These are phyloP conservation scores for Blastomyces parvus DNA, from an alignment of 2,329 filamentous ascomycete genomes.

Conservation along the genomic window DNA sequence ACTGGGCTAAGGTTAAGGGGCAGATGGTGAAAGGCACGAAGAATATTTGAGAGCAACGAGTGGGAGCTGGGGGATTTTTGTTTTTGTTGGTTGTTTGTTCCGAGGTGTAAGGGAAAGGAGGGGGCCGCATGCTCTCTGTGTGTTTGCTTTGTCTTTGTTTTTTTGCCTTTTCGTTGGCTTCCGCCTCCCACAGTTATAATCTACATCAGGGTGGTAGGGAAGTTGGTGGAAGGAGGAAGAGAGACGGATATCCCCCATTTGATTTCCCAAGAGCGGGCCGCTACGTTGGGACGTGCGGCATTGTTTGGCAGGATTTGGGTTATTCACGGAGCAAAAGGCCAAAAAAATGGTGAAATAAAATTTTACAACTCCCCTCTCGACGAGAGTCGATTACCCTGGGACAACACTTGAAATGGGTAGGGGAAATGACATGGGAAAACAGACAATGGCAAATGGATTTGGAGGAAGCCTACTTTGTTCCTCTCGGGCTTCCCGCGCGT, in stretches of 20 bases:
- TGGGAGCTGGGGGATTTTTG: not conserved
- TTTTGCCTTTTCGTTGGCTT: not conserved
- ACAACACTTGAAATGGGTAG: not conserved
- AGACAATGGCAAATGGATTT: not conserved
- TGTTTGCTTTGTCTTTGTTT: not conserved
- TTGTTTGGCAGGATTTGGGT: not conserved
- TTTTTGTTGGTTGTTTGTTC: too few relatives aligned
- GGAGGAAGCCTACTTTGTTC: not conserved
- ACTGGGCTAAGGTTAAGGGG: conserved; percentile 86
- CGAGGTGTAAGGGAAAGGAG: not conserved
- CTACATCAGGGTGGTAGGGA: not conserved
- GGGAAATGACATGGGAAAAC: not conserved
- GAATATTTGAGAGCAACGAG: conserved; percentile 46
- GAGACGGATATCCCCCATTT: not conserved
- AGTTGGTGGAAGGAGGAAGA: not conserved
- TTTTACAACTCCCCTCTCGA: too few relatives aligned
- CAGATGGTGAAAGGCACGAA: conserved; percentile 76
- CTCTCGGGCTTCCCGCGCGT: not conserved
- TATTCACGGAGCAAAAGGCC: not conserved
- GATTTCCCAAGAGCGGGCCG: not conserved
- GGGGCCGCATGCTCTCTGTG: not conserved
- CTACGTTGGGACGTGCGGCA: not conserved
- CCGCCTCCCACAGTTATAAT: not conserved
- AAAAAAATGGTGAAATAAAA: too few relatives aligned
- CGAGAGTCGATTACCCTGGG: not conserved